Base-by-base conservation (phyloP, 306 rosid species). In the Trifolium pratense region DNA sequence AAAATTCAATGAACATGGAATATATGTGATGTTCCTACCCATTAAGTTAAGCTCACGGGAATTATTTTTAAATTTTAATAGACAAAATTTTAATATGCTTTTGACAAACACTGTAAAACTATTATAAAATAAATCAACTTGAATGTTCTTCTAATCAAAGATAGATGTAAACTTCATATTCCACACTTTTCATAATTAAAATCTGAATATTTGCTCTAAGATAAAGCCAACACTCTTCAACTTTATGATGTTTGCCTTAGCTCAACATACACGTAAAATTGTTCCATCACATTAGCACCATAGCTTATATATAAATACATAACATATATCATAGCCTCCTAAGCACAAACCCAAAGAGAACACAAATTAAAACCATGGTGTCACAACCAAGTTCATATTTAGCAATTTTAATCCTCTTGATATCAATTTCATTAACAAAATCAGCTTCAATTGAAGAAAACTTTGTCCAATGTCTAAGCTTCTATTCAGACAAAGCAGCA, bases 391-490 rank as follows among this genome's bases (percentile, higher is more conserved):
- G 14, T 66, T 61, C 81, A 26, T 20, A 40, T 59, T 74, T 79
- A 1, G 31, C 75, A 49, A 39, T 76, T 70, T 70, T 78, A 31
- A 13, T 83, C 62, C 74, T 88, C 51, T 76, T 84, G 25, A 48
- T 78, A 42, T 75, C 84, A 17, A 31, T 77, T 78, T 79, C 89
- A 6, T 70, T 80, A 15, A 5, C 85, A 80, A 46, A 75, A 61
- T 67, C 83, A 43, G 62, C 83, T 80, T 64, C 88, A 31, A 37
- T 67, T 45, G 83, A 84, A 48, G 86, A 80, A 16, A 77, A 8
- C 9, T 89, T 89, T 51, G 34, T 60, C 23, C 83, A 83, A 20
- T 89, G 93, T 64, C 85, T 89, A 5, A 66, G 75, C 5, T 17
- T 63, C 58, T 60, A 83, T 49, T 78, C 89, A 37, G 80, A 83